Evolutionary conservation across 1,284 basidiomycete species (phyloP).

Genomic region (Coniophora puteana): DNA sequence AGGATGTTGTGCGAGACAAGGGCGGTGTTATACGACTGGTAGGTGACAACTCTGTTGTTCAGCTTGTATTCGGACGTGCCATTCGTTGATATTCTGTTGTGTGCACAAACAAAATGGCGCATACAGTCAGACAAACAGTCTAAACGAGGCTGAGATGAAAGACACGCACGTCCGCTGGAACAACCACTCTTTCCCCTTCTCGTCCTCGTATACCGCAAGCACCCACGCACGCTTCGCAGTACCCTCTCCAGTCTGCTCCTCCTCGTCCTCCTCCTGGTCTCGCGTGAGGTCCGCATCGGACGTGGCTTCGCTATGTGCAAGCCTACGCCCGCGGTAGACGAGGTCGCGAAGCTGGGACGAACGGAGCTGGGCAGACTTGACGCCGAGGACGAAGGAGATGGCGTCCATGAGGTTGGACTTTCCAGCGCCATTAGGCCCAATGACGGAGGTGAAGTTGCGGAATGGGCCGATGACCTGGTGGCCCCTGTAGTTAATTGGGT

Average conservation of each 20-base stretch:
- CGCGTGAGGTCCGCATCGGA: no score
- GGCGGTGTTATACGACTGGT: constrained; percentile 82
- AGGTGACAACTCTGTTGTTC: constrained; percentile 76
- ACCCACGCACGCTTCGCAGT: constrained; percentile 94
- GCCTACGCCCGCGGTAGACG: constrained; percentile 86
- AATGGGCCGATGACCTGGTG: constrained; percentile 90
- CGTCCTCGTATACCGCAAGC: constrained; percentile 85
- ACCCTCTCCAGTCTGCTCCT: constrained; percentile 66
- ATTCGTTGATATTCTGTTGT: constrained; percentile 73
- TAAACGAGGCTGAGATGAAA: constrained; percentile 5
- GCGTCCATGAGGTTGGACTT: constrained; percentile 99
- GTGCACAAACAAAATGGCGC: constrained; percentile 3
- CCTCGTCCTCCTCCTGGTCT: constrained; percentile 48
- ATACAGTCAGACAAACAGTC: neutral
- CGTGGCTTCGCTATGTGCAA: constrained; percentile 54
- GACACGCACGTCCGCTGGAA: constrained; percentile 88
- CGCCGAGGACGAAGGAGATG: constrained; percentile 97
- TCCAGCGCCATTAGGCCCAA: constrained; percentile 98
- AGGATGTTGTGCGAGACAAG: constrained; percentile 91
- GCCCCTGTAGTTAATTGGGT: constrained; percentile 52
- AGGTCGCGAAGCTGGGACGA: constrained; percentile 94
- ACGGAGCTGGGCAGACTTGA: constrained; percentile 90
- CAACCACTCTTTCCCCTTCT: constrained; percentile 75
- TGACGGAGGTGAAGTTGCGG: constrained; percentile 90
- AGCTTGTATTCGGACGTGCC: constrained; percentile 89